Conservation (phyloP, 495 filamentous ascomycete genomes). For the Physcia stellaris region DNA sequence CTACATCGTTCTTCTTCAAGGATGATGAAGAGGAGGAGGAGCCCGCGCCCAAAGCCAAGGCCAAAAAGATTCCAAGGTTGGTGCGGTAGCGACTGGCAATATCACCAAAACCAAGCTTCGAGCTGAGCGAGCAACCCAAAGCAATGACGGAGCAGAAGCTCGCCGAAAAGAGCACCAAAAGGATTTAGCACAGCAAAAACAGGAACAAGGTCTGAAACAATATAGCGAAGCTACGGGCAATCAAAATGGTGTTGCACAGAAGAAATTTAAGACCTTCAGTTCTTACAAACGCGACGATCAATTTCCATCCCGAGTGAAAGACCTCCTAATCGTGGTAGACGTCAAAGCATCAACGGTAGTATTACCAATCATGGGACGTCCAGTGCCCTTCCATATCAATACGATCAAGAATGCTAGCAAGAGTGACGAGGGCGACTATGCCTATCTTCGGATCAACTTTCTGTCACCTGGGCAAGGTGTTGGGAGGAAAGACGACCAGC, state of each 20-base stretch:
- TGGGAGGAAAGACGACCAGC: conserved; percentile 93
- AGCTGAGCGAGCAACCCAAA: conserved; percentile 71
- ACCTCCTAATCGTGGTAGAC: conserved; percentile 80
- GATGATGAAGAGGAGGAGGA: conserved; percentile 65
- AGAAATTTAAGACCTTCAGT: conserved; percentile 97
- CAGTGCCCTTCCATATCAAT: conserved; percentile 97
- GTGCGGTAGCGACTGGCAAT: conserved; percentile 76
- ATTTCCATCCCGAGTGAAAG: conserved; percentile 66
- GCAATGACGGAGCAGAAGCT: conserved; percentile 81
- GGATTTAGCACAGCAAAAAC: conserved; percentile 75
- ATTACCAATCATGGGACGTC: conserved; percentile 91
- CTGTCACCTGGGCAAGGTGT: conserved; percentile 95
- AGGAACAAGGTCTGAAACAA: conserved; percentile 67
- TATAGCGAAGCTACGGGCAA: conserved; percentile 70
- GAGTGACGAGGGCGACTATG: conserved; percentile 85
- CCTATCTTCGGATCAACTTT: conserved; percentile 93
- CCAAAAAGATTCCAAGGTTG: conserved; percentile 72
- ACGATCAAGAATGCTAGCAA: conserved; percentile 97
- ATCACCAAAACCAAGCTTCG: conserved; percentile 88
- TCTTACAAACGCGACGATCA: conserved; percentile 98
- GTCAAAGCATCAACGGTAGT: conserved; percentile 79
- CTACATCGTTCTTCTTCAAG: conserved; percentile 94
- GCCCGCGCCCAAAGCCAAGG: conserved; percentile 53
- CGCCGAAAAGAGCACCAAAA: conserved; percentile 86
- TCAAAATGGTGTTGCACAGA: conserved; percentile 79